Conservation (phyloP, 2,329 filamentous ascomycete species). For the Colletotrichum scovillei region DNA sequence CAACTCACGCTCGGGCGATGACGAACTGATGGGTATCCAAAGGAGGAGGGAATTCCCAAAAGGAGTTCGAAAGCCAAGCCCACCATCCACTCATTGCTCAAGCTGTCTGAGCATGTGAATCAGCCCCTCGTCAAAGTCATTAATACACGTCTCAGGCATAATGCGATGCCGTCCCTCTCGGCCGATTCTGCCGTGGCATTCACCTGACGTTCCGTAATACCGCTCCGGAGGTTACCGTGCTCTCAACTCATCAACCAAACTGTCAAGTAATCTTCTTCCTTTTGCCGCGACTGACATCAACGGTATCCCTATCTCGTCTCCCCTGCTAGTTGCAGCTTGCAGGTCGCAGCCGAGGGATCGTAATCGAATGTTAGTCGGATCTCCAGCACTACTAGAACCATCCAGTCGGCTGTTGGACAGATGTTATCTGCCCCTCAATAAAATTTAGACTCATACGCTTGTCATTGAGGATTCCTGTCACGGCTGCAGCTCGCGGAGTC, state of each 20-base stretch:
- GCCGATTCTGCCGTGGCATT: slow-evolving; percentile 28
- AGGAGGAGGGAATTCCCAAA: not conserved
- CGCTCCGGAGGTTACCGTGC: not conserved
- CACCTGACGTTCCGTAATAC: slow-evolving; percentile 13
- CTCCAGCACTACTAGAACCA: not conserved
- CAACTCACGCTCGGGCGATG: slow-evolving; percentile 16
- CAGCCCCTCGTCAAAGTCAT: slow-evolving; percentile 7
- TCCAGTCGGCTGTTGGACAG: not conserved
- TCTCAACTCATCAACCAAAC: slow-evolving; percentile 5
- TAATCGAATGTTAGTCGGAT: slow-evolving; percentile 8
- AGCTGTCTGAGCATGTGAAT: slow-evolving; percentile 21
- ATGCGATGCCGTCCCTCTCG: slow-evolving; percentile 19
- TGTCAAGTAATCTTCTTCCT: not conserved
- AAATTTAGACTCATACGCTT: not conserved
- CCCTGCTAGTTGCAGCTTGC: not conserved
- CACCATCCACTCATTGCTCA: not conserved
- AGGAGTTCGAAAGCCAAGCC: not conserved
- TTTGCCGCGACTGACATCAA: not conserved
- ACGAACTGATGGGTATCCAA: not conserved
- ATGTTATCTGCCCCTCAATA: not conserved
- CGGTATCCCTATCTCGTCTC: not conserved
- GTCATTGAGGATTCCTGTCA: not conserved
- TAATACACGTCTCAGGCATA: slow-evolving; percentile 17
- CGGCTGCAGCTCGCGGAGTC: slow-evolving; percentile 16
- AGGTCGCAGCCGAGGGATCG: not conserved